A percentile compares a stretch with the other conserved stretches of the same genome.
These are phyloP conservation scores for Mycena metata DNA, from an alignment of 768 basidiomycete genomes.

Conservation along the genomic window DNA sequence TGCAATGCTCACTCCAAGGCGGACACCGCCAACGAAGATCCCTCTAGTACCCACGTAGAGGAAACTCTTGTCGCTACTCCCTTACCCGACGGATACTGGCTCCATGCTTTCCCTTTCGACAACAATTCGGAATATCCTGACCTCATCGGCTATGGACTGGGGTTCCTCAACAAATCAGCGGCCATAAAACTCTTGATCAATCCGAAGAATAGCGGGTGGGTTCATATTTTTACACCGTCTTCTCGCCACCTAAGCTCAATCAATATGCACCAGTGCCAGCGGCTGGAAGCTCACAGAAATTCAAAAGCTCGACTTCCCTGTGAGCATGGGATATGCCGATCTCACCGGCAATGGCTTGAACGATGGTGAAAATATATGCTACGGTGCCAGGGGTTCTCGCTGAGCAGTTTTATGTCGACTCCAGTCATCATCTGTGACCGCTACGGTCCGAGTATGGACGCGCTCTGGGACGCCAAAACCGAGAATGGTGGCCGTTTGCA, in stretches of 20 bases:
- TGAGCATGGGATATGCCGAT: constrained; percentile 10
- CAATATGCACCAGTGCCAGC: neutral
- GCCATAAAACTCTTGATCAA: constrained; percentile 17
- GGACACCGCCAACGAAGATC: too few relatives aligned
- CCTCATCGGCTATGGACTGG: constrained; percentile 7
- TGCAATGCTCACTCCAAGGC: too few relatives aligned
- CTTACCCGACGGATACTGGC: constrained; percentile 17
- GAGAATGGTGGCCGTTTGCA: constrained; percentile 15
- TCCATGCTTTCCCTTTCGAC: constrained; percentile 13
- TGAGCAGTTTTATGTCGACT: neutral
- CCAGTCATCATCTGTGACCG: constrained; percentile 22
- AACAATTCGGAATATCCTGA: constrained; percentile 6
- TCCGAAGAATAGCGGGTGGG: constrained; percentile 14
- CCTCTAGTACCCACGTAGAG: too few relatives aligned
- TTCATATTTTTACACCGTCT: neutral
- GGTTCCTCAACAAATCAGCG: constrained; percentile 11
- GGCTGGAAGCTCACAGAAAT: constrained; percentile 18
- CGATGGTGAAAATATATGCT: neutral
- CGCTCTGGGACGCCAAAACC: constrained; percentile 22
- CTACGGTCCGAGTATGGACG: constrained; percentile 16
- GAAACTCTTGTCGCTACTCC: constrained; percentile 11
- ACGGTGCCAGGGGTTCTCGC: too few relatives aligned
- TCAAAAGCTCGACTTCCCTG: constrained; percentile 11
- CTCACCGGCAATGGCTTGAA: constrained; percentile 13
- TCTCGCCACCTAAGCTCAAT: neutral